phyloP scores from a whole-genome alignment of 306 rosid species.

The Dalbergia cultrata region DNA sequence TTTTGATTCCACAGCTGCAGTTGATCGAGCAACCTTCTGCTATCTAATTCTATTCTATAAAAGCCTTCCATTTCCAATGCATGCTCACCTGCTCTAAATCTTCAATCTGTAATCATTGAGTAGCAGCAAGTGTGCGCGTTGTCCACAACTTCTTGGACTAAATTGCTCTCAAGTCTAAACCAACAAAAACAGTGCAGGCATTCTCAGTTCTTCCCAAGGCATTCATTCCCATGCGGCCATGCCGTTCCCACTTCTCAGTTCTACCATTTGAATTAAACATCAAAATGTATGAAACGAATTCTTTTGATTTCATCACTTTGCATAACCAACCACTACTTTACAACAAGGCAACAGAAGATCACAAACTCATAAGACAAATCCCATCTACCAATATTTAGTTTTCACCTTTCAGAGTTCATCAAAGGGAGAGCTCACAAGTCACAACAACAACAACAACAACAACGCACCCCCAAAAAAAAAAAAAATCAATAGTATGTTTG shows the following conservation, averaged over 20 bases:
- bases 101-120: constrained; percentile 13
- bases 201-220: background rate
- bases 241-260: constrained; percentile 3
- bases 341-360: constrained; percentile 5
- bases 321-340: background rate
- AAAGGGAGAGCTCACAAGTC: constrained; percentile 19
- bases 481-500: background rate
- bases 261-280: constrained; percentile 29
- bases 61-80: constrained; percentile 32
- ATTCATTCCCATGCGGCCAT: no score
- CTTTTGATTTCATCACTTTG: constrained; percentile 21
- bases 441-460: background rate
- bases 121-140: constrained; percentile 22
- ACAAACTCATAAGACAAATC: constrained; percentile 22
- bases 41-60: background rate
- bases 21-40: constrained; percentile 6
- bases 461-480: background rate
- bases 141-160: constrained; percentile 33
- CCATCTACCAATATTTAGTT: background rate
- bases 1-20: constrained; percentile 29
- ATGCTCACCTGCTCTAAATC: constrained; percentile 31
- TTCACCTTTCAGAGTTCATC: background rate
- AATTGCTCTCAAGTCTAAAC: constrained; percentile 4
- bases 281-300: constrained; percentile 6
- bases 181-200: no score